Evolutionary conservation across 2,329 filamentous ascomycete genomes (phyloP).

Genomic region (Fusarium sp.): DNA sequence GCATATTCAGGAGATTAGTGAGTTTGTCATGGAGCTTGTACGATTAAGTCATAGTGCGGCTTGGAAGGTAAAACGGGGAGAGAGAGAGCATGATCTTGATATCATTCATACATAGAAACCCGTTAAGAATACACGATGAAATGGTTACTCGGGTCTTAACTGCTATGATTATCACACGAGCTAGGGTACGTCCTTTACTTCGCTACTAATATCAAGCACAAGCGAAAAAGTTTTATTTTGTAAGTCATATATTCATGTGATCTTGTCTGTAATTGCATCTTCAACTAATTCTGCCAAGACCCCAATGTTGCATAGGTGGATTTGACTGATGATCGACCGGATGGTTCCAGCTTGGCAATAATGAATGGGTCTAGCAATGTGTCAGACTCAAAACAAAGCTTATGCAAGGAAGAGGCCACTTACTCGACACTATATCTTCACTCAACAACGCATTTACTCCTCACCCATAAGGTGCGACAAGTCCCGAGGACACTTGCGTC

Average conservation of each 20-base stretch:
- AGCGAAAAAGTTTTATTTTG: accelerated
- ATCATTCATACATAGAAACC: constrained; percentile 1
- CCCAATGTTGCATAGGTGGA: not conserved
- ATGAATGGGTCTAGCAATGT: not conserved
- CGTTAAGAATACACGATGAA: accelerated
- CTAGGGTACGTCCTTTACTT: accelerated
- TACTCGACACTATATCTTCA: not conserved
- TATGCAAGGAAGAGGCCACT: accelerated
- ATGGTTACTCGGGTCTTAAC: accelerated
- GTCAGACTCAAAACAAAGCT: not conserved
- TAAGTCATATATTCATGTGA: not conserved
- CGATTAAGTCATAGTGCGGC: constrained; percentile 30
- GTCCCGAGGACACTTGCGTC: not conserved
- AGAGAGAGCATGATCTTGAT: constrained; percentile 30
- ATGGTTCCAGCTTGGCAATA: not conserved
- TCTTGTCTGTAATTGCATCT: too few species aligned
- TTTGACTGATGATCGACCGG: not conserved
- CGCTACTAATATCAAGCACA: accelerated
- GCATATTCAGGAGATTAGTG: constrained; percentile 30
- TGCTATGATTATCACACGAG: not conserved
- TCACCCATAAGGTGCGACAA: not conserved
- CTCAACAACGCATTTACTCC: accelerated
- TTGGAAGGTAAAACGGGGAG: constrained; percentile 27
- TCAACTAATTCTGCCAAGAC: accelerated
- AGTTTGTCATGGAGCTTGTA: constrained; percentile 33